Conservation (phyloP, 225 moss, liverwort and hornwort genomes). For the Thuidium tamariscinum region DNA sequence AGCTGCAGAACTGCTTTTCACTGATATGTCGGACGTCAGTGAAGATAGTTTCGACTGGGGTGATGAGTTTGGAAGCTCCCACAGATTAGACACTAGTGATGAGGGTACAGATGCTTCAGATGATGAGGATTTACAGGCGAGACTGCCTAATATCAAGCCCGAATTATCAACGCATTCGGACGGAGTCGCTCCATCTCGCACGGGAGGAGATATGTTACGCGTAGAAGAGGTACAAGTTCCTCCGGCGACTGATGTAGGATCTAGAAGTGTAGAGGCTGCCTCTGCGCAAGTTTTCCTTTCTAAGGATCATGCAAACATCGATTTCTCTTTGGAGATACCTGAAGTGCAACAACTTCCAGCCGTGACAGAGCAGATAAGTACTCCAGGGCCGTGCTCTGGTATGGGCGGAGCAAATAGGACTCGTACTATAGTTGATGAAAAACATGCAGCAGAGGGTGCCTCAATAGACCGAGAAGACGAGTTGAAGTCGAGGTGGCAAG, state of each 20-base stretch:
- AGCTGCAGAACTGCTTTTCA: conserved; percentile 21
- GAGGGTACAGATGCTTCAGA: conserved; percentile 9
- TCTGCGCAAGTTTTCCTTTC: not conserved
- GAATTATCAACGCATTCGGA: not conserved
- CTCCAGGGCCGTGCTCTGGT: not conserved
- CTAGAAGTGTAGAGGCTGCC: not conserved
- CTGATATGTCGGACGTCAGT: conserved; percentile 48
- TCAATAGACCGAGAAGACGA: not conserved
- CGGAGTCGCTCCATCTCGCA: not conserved
- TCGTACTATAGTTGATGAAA: not conserved
- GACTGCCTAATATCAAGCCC: not conserved
- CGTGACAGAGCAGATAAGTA: not conserved
- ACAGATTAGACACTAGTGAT: conserved; percentile 20
- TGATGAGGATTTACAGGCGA: not conserved
- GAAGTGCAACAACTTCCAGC: not conserved
- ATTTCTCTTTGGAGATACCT: not conserved
- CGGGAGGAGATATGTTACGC: not conserved
- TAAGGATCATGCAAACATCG: not conserved
- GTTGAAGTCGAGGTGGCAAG: conserved; percentile 5
- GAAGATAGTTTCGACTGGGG: conserved; percentile 43
- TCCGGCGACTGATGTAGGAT: not conserved
- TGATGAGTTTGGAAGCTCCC: conserved; percentile 20
- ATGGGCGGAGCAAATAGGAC: not conserved
- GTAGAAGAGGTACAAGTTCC: not conserved
- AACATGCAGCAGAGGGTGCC: not conserved